Base-by-base conservation (phyloP, 164 flowering plant genomes). In the Liquidambar formosana region DNA sequence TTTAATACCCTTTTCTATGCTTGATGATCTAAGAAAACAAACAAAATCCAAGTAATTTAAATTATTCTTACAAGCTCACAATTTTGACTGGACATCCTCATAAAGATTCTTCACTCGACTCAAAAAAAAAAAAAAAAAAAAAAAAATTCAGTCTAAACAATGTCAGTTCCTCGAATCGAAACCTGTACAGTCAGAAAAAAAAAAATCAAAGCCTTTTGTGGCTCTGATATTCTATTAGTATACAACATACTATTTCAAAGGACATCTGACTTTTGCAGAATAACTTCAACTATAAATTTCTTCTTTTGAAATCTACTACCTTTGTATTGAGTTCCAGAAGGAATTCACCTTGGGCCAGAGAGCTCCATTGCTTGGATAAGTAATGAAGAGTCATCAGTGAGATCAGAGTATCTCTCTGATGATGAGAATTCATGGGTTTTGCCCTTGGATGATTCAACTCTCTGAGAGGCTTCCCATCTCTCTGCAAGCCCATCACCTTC, bases 401-500 rank as follows among this genome's bases (percentile, higher is more conserved):
- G 89, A 71, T 90, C 95, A 49, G 92, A 90, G 72, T 83, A 90
- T 52, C 91, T 68, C 64, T 90, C 95, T 3, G 95, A 90, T 21
- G 88, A 83, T 12, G 91, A 85, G 69, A 86, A 80, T 16, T 88
- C 86, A 48, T 82, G 79, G 63, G 82, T 63, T 68, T 71, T 86
- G 76, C 71, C 57, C 67, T 81, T 89, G 46, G 80, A 70, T 57
- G 83, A 26, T 43, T 88, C 94, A 16, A 74, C 75, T 80, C 73
- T 83, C 58, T 82, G 91, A 46, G 92, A 86, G 71, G 90, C 89
- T 75, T 90, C 95, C 92, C 95, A 90, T 84, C 85, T 85, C 53
- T 88, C 95, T 2, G 88, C 94, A 27, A 89, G 85, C 1, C 94
- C 92, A 63, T 89, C 94, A 4, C 95, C 95, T 86, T 88, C 92